Evolutionary conservation across 2,329 filamentous ascomycete species (phyloP), one percentile per base, ranked within the genome.

Genomic region (Seiridium cupressi): DNA sequence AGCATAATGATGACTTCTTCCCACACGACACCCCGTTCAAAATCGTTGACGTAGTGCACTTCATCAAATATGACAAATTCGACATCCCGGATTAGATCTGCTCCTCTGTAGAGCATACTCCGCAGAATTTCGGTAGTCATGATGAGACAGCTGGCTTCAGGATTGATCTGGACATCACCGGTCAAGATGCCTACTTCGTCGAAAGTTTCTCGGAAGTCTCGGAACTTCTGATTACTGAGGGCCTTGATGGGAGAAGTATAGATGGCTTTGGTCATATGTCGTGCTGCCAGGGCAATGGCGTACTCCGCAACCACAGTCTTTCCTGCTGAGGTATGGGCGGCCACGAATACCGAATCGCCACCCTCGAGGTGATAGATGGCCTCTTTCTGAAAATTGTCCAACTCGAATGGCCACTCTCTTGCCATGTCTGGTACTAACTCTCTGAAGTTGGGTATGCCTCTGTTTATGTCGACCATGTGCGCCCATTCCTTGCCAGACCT

Each of bases 1-100:
- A 99, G 83, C 95, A 99, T 98, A 70, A 99, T 99, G 70, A 99
- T 99, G 69, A 99, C 95, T 76, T 99, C 95, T 75, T 99, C 95
- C 95, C 95, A 99, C 0, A 99, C 95, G 5, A 99, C 95, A 70
- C 95, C 95, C 76, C 95, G 86, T 74, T 98, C 95, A 34, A 90
- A 84, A 73, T 99, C 95, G 71, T 98, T 99, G 65, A 99, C 94
- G 72, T 99, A 99, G 76, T 99, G 95, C 2, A 99, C 95, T 75
- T 99, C 95, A 69, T 99, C 95, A 64, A 99, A 99, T 54, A 99
- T 97, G 67, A 99, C 95, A 73, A 96, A 99, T 66, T 99, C 95
- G 7, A 99, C 95, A 71, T 99, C 95, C 67, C 95, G 87, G 66
- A 99, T 97, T 13, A 99, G 78, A 78, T 99, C 95, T 5, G 95